phyloP scores from a whole-genome alignment of 805 yeast genomes.

The Cyberlindnera euphorbiae region DNA sequence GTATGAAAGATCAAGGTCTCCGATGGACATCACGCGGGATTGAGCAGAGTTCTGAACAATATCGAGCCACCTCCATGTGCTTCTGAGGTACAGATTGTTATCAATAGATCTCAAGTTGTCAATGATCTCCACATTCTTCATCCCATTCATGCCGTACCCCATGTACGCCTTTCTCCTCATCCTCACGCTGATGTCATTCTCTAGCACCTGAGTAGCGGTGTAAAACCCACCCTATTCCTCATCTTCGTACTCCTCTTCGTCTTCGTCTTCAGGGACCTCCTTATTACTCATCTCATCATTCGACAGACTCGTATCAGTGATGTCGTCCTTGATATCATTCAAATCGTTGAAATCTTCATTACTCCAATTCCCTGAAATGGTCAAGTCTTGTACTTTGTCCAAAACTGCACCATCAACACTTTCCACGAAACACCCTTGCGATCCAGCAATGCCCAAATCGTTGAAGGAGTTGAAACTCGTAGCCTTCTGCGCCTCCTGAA shows the following conservation, averaged over 20 bases:
- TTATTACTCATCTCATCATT: conserved; percentile 3
- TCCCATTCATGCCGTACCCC: conserved; percentile 71
- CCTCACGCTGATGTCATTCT: conserved; percentile 67
- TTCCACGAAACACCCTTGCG: conserved; percentile 43
- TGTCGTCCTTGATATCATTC: conserved; percentile 18
- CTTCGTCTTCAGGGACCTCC: conserved; percentile 18
- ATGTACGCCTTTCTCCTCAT: conserved; percentile 66
- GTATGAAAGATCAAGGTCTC: conserved; percentile 73
- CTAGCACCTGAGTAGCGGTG: conserved; percentile 42
- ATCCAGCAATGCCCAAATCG: conserved; percentile 57
- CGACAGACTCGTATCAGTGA: background rate
- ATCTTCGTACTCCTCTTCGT: conserved; percentile 19
- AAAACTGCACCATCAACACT: conserved; percentile 28
- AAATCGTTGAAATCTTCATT: conserved; percentile 29
- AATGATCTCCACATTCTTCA: conserved; percentile 53
- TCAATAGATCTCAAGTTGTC: conserved; percentile 50
- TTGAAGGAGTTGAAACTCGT: conserved; percentile 64
- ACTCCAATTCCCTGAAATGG: conserved; percentile 12
- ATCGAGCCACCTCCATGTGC: conserved; percentile 90
- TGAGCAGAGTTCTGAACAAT: conserved; percentile 62
- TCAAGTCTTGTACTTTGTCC: conserved; percentile 19
- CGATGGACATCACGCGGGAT: conserved; percentile 62
- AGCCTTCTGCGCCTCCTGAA: conserved; percentile 58
- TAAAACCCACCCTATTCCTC: conserved; percentile 24
- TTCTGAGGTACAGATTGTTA: conserved; percentile 51